Base-by-base conservation (phyloP, 257 asterid genomes). In the Vinca minor region DNA sequence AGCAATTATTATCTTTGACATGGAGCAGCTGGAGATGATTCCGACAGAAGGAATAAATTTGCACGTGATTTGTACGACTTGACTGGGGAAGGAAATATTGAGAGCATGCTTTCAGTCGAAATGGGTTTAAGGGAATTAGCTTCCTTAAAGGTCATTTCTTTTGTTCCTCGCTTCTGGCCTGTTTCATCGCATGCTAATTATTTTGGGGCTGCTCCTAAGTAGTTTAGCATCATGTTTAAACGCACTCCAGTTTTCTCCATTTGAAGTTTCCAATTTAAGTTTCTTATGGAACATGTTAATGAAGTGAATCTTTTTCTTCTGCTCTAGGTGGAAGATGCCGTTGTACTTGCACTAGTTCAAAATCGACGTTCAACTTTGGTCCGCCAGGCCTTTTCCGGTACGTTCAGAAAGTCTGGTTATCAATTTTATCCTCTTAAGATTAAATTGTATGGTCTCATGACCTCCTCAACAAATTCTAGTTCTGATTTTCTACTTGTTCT, bases 41-140 rank as follows among this genome's bases (percentile, higher is more conserved):
- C 81, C 20, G 83, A 81, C 59, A 64, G 83, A 32, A 71, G 66
- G 74, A 69, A 62, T 59, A 75, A 69, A 69, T 74, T 72, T 69
- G 77, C 78, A 70, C 87, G 90, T 48, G 89, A 85, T 80, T 80
- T 90, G 78, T 89, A 78, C 72, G 97, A 93, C 81, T 68, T 93
- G 67, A 71, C 92, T 18, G 99, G 99, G 78, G 99, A 93, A 78
- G 99, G 99, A 81, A 93, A 87, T 79, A 89, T 93, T 56, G 99
- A 93, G 82, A 93, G 86, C 74, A 93, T 89, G 99, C 96, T 93
- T 72, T 83, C 99, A 15, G 99, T 93, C 71, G 99, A 93, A 84
- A 93, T 93, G 99, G 99, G 95, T 64, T 84, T 89, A 62, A 87
- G 86, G 77, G 99, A 93, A 79, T 75, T 93, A 70, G 95, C 97